Percentiles rank a stretch among this genome's conserved stretches.
phyloP scores from a whole-genome alignment of 306 rosid species.

The Herpetospermum pedunculosum region DNA sequence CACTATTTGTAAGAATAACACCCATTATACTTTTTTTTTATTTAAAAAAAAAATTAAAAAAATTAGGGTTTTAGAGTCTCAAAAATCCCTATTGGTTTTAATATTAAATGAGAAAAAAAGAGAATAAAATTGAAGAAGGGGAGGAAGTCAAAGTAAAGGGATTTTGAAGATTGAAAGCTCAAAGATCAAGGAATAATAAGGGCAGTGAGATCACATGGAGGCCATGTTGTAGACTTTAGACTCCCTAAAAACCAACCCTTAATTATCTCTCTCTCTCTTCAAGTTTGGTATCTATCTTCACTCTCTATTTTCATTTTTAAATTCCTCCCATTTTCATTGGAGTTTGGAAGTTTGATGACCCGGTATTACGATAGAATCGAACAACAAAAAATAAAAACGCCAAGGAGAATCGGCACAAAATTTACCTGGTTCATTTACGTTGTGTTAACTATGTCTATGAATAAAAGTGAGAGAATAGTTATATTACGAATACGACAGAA shows the following conservation, averaged over 20 bases:
- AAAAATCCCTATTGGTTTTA: neutral
- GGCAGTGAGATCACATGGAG: slow-evolving; percentile 10
- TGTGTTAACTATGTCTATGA: too few species aligned
- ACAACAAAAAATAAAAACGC: too few species aligned
- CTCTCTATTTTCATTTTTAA: neutral
- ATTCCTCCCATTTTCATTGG: too few species aligned
- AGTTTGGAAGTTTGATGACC: too few species aligned
- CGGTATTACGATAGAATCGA: too few species aligned
- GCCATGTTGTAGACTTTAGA: neutral
- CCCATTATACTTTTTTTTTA: neutral
- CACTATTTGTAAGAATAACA: neutral
- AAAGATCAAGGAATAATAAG: slow-evolving; percentile 3
- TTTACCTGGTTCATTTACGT: too few species aligned
- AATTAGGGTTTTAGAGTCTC: neutral
- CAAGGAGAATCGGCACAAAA: too few species aligned
- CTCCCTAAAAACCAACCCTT: neutral
- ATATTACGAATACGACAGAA: too few species aligned
- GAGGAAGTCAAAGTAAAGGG: slow-evolving; percentile 1
- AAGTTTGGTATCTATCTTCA: neutral
- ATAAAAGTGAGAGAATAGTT: too few species aligned
- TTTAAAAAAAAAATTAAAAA: neutral
- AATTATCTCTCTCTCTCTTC: neutral
- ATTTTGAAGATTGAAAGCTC: neutral
- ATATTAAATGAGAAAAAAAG: neutral
- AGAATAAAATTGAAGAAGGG: neutral